A percentile compares a stretch with the other conserved stretches of the same genome.
Conservation (phyloP, 2,329 filamentous ascomycete species). For the Colletotrichum scovillei region DNA sequence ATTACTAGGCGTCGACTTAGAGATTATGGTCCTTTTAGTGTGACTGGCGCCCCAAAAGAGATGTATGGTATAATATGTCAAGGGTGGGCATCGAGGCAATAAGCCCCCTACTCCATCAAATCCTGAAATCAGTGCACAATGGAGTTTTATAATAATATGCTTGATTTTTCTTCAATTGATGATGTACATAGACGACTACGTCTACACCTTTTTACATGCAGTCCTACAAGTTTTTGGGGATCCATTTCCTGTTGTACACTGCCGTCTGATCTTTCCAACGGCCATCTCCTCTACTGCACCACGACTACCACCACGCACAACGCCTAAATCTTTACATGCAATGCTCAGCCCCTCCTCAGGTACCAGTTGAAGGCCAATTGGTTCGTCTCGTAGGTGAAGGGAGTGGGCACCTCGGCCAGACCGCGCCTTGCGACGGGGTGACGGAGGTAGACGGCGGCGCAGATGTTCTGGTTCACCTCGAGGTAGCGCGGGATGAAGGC, state of each 20-base stretch:
- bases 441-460: slow-evolving; percentile 92
- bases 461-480: slow-evolving; percentile 98
- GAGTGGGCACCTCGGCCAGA: slow-evolving; percentile 84
- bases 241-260: slow-evolving; percentile 36
- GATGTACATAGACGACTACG: slow-evolving; percentile 31
- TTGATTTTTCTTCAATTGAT: slow-evolving; percentile 16
- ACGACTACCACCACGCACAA: background rate
- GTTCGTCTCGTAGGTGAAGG: slow-evolving; percentile 76
- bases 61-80: no score
- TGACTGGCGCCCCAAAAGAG: background rate
- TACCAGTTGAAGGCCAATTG: slow-evolving; percentile 96
- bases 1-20: no score
- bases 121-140: no score
- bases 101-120: no score
- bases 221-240: slow-evolving; percentile 19
- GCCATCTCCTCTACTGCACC: background rate
- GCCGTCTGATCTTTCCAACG: slow-evolving; percentile 1
- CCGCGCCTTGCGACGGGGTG: slow-evolving; percentile 92
- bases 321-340: background rate
- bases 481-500: slow-evolving; percentile 95
- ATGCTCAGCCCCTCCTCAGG: slow-evolving; percentile 76
- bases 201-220: slow-evolving; percentile 24
- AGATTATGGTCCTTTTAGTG: no score
- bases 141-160: background rate
- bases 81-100: no score